phyloP scores from a whole-genome alignment of 768 basidiomycete genomes.

The Calocybe indica region DNA sequence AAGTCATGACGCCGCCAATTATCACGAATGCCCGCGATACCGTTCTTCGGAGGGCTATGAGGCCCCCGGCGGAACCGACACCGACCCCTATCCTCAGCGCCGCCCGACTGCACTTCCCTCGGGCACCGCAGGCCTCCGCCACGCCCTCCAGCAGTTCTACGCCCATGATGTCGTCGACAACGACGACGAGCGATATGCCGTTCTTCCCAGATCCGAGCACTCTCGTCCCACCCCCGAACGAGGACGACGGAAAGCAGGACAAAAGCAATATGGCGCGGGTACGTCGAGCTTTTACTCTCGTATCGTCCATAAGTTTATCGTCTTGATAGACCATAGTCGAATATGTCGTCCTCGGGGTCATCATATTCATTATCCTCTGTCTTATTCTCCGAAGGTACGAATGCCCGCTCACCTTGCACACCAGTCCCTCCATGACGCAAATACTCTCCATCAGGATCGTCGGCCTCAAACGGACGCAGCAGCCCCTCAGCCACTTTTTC shows the following conservation, averaged over 20 bases:
- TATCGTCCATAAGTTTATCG: neutral
- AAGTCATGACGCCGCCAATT: too few species aligned
- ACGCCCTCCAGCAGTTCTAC: constrained; percentile 2
- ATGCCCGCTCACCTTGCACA: constrained; percentile 5
- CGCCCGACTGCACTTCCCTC: neutral
- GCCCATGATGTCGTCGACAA: constrained; percentile 7
- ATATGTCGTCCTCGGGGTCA: constrained; percentile 22
- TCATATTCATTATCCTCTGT: constrained; percentile 14
- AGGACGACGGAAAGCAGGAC: neutral
- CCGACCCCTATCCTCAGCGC: too few species aligned
- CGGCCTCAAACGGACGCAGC: constrained; percentile 5
- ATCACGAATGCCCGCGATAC: too few species aligned
- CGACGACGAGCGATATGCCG: constrained; percentile 12
- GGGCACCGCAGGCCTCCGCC: neutral
- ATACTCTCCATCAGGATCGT: constrained; percentile 6
- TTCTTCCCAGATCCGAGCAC: constrained; percentile 20
- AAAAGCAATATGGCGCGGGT: neutral
- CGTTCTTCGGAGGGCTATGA: too few species aligned
- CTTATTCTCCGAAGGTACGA: constrained; percentile 19
- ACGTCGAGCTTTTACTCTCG: neutral
- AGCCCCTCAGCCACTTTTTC: constrained; percentile 24
- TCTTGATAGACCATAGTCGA: constrained; percentile 19
- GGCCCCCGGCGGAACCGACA: too few species aligned
- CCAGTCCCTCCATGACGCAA: constrained; percentile 4
- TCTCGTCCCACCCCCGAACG: constrained; percentile 5